Conservation (phyloP, 805 yeast genomes). For the Cyberlindnera lachancei region DNA sequence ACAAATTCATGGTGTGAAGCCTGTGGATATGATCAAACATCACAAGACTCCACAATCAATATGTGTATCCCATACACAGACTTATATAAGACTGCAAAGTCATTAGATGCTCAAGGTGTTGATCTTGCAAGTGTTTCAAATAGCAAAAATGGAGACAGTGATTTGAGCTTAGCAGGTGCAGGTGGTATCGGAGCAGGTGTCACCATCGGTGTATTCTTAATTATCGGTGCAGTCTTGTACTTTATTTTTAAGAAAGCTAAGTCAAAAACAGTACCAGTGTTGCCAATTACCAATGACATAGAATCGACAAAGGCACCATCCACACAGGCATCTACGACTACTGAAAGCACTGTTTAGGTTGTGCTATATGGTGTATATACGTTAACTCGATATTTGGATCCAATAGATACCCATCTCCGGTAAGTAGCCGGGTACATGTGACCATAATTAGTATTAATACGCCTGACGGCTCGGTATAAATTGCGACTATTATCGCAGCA, state of each 20-base stretch:
- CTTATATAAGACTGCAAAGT: constrained; percentile 25
- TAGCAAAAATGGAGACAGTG: background rate
- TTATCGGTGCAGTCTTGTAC: constrained; percentile 26
- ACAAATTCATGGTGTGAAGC: constrained; percentile 32
- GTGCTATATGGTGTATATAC: too few relatives aligned
- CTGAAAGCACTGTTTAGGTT: too few relatives aligned
- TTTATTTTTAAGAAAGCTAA: constrained; percentile 16
- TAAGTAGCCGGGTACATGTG: too few relatives aligned
- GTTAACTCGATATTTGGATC: too few relatives aligned
- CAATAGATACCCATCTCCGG: too few relatives aligned
- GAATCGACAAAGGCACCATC: too few relatives aligned
- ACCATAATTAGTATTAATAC: too few relatives aligned
- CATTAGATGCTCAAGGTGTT: constrained; percentile 25
- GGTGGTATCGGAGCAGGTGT: constrained; percentile 47
- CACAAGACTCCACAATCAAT: constrained; percentile 14
- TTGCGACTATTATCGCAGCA: too few relatives aligned
- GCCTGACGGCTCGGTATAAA: too few relatives aligned
- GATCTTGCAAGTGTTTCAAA: constrained; percentile 16
- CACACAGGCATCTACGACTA: too few relatives aligned
- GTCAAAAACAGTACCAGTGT: background rate
- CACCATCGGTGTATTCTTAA: constrained; percentile 32
- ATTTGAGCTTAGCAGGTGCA: constrained; percentile 33
- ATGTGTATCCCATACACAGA: constrained; percentile 30
- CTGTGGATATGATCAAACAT: constrained; percentile 25
- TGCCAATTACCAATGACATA: constrained; percentile 1